Base-by-base conservation (phyloP, 139 green algal genomes). In the Picochlorum sp. region DNA sequence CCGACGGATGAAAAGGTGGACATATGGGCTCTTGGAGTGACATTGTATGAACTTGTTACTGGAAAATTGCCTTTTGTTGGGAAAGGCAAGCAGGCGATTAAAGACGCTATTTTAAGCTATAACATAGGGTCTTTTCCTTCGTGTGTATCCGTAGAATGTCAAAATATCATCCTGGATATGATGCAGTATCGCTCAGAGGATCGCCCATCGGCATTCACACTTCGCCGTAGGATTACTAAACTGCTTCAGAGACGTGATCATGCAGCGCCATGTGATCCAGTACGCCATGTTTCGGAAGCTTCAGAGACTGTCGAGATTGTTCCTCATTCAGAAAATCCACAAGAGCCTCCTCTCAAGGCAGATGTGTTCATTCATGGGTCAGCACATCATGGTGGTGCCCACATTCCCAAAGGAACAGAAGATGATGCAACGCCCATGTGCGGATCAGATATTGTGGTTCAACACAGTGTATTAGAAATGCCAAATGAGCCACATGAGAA, bases 21-120 rank as follows among this genome's bases (percentile, higher is more conserved):
- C 62, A 73, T 88, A 18, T 91, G 84, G 84, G 80, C 81, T 15
- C 71, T 90, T 57, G 84, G 83, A 3, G 76, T 90, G 21, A 88
- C 84, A 18, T 45, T 88, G 14, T 91, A 79, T 52, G 83, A 90
- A 74, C 80, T 91, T 45, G 73, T 90, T 15, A 85, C 83, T 50
- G 83, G 78, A 14, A 76, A 74, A n/a, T 62, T 85, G 11, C 83
- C 83, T 1, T 88, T 88, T 49, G 76, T 81, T 28, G 83, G 83
- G 30, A 60, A 55, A 24, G 67, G 79, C 65, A 89, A 86, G 69
- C 52, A 55, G 15, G 78, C 79, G 21, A 77, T 89, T 49, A 86
- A 84, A 59, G 26, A 32, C 3, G 63, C 62, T 49, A 88, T 89
- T 59, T 54, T 73, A 28, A 45, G 14, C n/a, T 59, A 78, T 41